A percentile compares a stretch with the other conserved stretches of the same genome.
These are phyloP conservation scores for Pseudonitzschia pungens DNA, from an alignment of 108 stramenopile species.

Conservation along the genomic window DNA sequence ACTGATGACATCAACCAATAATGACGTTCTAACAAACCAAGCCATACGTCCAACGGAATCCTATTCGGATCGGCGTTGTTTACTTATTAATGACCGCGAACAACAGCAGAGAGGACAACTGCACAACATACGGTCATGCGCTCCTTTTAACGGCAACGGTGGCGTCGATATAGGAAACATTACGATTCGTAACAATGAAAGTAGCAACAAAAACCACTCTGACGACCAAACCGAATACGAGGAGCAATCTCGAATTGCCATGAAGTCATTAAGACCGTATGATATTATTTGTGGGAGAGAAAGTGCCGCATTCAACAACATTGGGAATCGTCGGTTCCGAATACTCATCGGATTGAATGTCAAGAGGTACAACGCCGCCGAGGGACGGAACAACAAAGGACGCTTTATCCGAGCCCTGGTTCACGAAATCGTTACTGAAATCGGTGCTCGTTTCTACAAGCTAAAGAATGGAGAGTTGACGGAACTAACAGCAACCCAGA, in stretches of 20 bases:
- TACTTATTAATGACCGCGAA: no score
- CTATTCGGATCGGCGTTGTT: no score
- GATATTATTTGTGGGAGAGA: slow-evolving; percentile 39
- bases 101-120: no score
- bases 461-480: slow-evolving; percentile 3
- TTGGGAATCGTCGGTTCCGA: slow-evolving; percentile 46
- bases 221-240: neutral
- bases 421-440: neutral
- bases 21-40: no score
- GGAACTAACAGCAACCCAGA: slow-evolving; percentile 16
- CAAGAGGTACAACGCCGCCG: slow-evolving; percentile 15
- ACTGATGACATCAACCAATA: no score
- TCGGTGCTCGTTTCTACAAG: slow-evolving; percentile 31
- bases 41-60: no score
- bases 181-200: neutral
- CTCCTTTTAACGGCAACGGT: no score
- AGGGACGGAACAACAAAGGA: slow-evolving; percentile 16
- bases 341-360: slow-evolving; percentile 27
- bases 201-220: neutral
- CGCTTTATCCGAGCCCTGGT: slow-evolving; percentile 21
- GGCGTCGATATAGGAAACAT: no score
- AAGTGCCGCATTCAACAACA: slow-evolving; percentile 34
- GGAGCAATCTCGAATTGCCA: neutral
- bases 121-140: no score
- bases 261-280: slow-evolving; percentile 20